Evolutionary conservation across 805 yeast genomes (phyloP).

Genomic region (Clavispora vitiphila): DNA sequence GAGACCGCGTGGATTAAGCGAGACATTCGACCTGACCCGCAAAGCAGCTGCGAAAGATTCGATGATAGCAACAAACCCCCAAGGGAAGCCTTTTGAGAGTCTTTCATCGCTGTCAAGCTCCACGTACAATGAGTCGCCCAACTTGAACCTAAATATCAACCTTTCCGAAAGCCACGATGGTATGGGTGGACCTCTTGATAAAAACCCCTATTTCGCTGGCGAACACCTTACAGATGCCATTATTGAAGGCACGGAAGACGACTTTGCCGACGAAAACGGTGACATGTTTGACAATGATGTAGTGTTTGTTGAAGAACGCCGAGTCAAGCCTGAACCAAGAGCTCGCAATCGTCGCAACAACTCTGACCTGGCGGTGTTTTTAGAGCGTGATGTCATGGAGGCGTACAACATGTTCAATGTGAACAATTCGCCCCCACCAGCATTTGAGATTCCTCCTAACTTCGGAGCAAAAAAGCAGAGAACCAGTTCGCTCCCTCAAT

Average conservation of each 20-base stretch:
- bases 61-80: neutral
- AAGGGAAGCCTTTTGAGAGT: constrained; percentile 2
- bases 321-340: constrained; percentile 9
- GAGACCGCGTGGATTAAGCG: constrained; percentile 43
- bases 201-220: neutral
- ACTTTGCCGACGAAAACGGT: constrained; percentile 13
- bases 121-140: constrained; percentile 6
- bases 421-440: constrained; percentile 17
- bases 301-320: constrained; percentile 33
- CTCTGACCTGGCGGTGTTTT: constrained; percentile 31
- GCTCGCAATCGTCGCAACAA: constrained; percentile 22
- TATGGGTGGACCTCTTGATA: neutral
- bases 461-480: constrained; percentile 30
- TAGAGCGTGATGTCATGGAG: constrained; percentile 35
- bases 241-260: constrained; percentile 15
- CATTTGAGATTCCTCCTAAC: constrained; percentile 3
- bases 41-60: constrained; percentile 11
- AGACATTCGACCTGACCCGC: constrained; percentile 24
- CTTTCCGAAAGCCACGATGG: constrained; percentile 3
- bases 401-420: constrained; percentile 43
- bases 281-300: constrained; percentile 26
- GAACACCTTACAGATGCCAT: constrained; percentile 15
- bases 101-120: constrained; percentile 3
- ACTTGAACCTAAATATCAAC: constrained; percentile 5
- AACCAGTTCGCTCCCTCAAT: constrained; percentile 40